Percentiles rank a stretch among this genome's conserved stretches.
phyloP scores from a whole-genome alignment of 257 asterid species.

The Asclepias syriaca region DNA sequence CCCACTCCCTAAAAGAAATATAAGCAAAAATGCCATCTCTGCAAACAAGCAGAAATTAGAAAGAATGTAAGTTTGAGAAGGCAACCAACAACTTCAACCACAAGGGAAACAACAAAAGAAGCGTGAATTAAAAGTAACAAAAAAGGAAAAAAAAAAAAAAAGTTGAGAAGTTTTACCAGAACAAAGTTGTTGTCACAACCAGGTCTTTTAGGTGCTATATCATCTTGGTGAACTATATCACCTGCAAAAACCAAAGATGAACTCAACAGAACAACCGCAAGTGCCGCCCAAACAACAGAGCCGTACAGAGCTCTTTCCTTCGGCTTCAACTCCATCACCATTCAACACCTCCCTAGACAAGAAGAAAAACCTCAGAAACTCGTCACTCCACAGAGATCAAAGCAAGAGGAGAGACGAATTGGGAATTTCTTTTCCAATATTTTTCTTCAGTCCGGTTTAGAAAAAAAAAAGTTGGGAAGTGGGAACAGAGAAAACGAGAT shows the following conservation, averaged over 20 bases:
- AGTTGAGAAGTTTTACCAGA: constrained; percentile 42
- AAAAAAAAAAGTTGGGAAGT: constrained; percentile 18
- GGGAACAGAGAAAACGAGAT: constrained; percentile 24
- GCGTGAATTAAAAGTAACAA: constrained; percentile 10
- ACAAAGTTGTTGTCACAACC: constrained; percentile 89
- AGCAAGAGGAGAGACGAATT: constrained; percentile 23
- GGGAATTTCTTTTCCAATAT: not conserved
- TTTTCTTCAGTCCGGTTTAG: not conserved
- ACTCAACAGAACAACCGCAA: constrained; percentile 27
- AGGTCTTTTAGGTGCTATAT: constrained; percentile 69
- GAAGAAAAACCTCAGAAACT: constrained; percentile 5
- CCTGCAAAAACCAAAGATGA: constrained; percentile 55
- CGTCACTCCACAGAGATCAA: constrained; percentile 22
- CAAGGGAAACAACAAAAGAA: not conserved
- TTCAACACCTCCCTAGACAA: not conserved
- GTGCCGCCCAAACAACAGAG: constrained; percentile 31
- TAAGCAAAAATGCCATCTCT: too few relatives aligned
- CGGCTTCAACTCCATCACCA: constrained; percentile 38
- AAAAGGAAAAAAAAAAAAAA: constrained; percentile 4
- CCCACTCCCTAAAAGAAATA: not conserved
- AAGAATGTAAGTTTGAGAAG: not conserved
- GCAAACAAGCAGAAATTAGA: not conserved
- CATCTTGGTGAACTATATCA: constrained; percentile 87
- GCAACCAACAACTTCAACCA: constrained; percentile 1
- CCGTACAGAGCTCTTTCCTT: constrained; percentile 35